A percentile compares a stretch with the other conserved stretches of the same genome.
Evolutionary conservation across 2,329 filamentous ascomycete genomes (phyloP).

Genomic region (Penicillium freii): DNA sequence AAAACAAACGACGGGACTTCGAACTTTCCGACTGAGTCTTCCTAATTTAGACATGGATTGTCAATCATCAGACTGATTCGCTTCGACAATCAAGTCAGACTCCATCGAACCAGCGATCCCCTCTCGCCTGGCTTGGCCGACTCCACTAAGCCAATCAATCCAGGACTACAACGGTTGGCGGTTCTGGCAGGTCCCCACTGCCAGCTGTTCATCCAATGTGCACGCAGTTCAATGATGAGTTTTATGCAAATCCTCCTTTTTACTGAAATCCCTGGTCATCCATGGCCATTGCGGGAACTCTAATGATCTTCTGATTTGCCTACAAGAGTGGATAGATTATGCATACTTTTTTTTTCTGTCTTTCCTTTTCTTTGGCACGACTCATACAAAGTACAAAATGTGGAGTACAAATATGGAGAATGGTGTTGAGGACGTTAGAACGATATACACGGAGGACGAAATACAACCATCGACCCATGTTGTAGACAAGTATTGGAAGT

Average conservation of each 20-base stretch:
- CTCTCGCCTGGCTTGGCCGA: neutral
- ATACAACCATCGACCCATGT: no score
- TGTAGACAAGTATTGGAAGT: neutral
- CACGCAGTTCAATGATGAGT: neutral
- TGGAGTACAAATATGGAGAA: neutral
- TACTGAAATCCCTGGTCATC: neutral
- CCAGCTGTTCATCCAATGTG: neutral
- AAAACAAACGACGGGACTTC: neutral
- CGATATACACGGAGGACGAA: neutral
- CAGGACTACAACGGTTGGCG: neutral
- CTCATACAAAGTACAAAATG: neutral
- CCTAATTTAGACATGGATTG: neutral
- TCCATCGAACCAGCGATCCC: conserved; percentile 2
- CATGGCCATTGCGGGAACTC: neutral
- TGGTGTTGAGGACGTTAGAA: neutral
- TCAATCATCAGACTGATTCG: neutral
- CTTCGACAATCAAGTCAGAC: neutral
- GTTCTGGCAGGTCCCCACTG: neutral
- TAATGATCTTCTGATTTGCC: neutral
- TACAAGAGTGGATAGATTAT: neutral
- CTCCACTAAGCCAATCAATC: neutral
- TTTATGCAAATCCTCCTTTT: neutral
- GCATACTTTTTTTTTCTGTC: neutral
- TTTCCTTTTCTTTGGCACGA: neutral
- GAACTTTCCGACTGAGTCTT: neutral